phyloP scores from a whole-genome alignment of 768 basidiomycete species.

The Amanita subjunquillea region DNA sequence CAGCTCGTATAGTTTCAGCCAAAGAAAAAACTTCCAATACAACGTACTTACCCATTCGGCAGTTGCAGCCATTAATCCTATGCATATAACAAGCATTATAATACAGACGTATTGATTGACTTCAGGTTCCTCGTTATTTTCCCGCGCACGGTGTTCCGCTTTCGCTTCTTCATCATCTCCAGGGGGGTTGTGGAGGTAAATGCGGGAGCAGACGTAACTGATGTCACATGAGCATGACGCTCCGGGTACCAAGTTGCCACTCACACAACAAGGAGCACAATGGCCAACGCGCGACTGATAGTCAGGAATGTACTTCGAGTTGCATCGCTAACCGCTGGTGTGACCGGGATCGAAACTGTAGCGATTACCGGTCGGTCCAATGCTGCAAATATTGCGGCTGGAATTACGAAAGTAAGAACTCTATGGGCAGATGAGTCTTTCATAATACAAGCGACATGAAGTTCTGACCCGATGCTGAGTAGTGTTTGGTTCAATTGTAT shows the following conservation, averaged over 20 bases:
- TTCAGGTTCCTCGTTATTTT: conserved; percentile 40
- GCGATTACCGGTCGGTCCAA: conserved; percentile 25
- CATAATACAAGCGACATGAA: background rate
- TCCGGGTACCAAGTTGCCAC: conserved; percentile 10
- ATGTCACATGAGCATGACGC: background rate
- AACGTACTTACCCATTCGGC: conserved; percentile 50
- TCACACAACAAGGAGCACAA: conserved; percentile 53
- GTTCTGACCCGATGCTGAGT: conserved; percentile 52
- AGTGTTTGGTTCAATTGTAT: conserved; percentile 62
- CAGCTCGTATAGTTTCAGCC: conserved; percentile 25
- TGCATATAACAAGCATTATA: conserved; percentile 35
- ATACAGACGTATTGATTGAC: conserved; percentile 58
- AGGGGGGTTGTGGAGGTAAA: conserved; percentile 65
- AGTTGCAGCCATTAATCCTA: conserved; percentile 57
- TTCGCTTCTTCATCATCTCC: conserved; percentile 31
- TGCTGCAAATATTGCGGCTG: conserved; percentile 60
- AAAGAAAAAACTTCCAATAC: conserved; percentile 6
- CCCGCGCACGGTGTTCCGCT: conserved; percentile 29
- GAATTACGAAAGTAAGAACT: conserved; percentile 52
- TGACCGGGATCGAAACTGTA: conserved; percentile 4
- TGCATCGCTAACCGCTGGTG: conserved; percentile 27
- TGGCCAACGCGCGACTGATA: conserved; percentile 57
- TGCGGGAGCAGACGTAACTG: conserved; percentile 57
- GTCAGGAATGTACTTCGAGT: conserved; percentile 38
- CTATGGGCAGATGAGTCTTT: conserved; percentile 20